phyloP scores from a whole-genome alignment of 495 filamentous ascomycete species.

The Hyaloscypha variabilis region DNA sequence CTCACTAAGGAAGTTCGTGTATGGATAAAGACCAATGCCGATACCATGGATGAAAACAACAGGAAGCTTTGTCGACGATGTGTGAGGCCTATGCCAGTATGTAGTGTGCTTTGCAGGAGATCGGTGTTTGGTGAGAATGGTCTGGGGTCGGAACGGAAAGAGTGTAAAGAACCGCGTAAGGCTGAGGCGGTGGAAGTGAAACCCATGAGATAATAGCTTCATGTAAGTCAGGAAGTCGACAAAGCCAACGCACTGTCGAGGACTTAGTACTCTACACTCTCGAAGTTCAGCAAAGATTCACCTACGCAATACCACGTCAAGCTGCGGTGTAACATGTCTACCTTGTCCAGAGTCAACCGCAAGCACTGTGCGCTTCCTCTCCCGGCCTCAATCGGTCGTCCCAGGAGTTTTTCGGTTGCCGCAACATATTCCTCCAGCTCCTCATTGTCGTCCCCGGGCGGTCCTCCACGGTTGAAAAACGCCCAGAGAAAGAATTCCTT shows the following conservation, averaged over 20 bases:
- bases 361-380: slow-evolving; percentile 55
- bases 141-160: slow-evolving; percentile 58
- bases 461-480: slow-evolving; percentile 51
- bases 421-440: slow-evolving; percentile 62
- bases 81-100: slow-evolving; percentile 70
- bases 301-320: slow-evolving; percentile 64
- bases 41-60: slow-evolving; percentile 74
- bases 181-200: slow-evolving; percentile 41
- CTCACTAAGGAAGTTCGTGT: slow-evolving; percentile 55
- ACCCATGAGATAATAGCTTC: slow-evolving; percentile 41
- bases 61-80: slow-evolving; percentile 52
- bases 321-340: slow-evolving; percentile 62
- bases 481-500: slow-evolving; percentile 68
- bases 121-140: slow-evolving; percentile 39
- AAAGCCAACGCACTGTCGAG: slow-evolving; percentile 37
- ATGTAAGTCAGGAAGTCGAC: slow-evolving; percentile 52
- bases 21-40: slow-evolving; percentile 67
- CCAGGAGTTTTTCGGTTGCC: slow-evolving; percentile 50
- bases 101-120: slow-evolving; percentile 52
- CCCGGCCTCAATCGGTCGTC: slow-evolving; percentile 49
- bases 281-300: slow-evolving; percentile 23
- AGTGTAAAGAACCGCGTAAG: slow-evolving; percentile 38
- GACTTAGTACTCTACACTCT: slow-evolving; percentile 3
- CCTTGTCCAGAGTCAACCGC: slow-evolving; percentile 64
- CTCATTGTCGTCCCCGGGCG: slow-evolving; percentile 44